Base-by-base conservation (phyloP, 805 yeast species). In the Komagataella kurtzmanii region DNA sequence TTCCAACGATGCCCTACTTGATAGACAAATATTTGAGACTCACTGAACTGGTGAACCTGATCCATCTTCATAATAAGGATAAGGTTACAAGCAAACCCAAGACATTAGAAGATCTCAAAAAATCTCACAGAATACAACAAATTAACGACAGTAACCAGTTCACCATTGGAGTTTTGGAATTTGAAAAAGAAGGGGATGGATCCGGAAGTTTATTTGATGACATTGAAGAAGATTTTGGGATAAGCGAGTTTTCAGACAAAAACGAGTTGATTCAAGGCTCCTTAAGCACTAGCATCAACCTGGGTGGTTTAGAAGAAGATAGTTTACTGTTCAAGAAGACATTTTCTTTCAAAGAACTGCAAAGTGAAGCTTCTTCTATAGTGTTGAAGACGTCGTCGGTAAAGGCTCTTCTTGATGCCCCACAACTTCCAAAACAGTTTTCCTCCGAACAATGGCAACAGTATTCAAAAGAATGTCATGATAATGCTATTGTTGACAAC, bases 1-100 rank as follows among this genome's bases (percentile, higher is more conserved):
- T 82, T 30, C 90, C 88, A 6, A 76, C 82, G 0, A 80, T 79
- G 47, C 89, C 89, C 0, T 83, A 72, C 58, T 67, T 83, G 48
- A 81, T 83, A 54, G 90, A 85, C 58, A 83, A 80, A 58, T 78
- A 76, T 60, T 64, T 80, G 50, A 68, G 85, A 54, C 70, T 82
- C 51, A 78, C 81, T 2, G 81, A 83, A 61, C 70, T 84, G 48
- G 71, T 79, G 6, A 71, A 72, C 50, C 61, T 81, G 44, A 58
- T 83, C 8, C 64, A 66, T 46, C 44, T 54, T 1, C 52, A 61
- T 44, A 57, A 61, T 44, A 54, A 53, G 4, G 52, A 57, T 7
- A 57, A 56, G 17, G 51, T 52, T 19, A 59, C 58, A 10, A 56
- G 57, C 6, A 57, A 53, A 12, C 49, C 56, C 3, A 48, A 23